Evolutionary conservation across 2,329 filamentous ascomycete species (phyloP), one percentile per base, ranked within the genome.

Genomic region (Diaporthe eres): DNA sequence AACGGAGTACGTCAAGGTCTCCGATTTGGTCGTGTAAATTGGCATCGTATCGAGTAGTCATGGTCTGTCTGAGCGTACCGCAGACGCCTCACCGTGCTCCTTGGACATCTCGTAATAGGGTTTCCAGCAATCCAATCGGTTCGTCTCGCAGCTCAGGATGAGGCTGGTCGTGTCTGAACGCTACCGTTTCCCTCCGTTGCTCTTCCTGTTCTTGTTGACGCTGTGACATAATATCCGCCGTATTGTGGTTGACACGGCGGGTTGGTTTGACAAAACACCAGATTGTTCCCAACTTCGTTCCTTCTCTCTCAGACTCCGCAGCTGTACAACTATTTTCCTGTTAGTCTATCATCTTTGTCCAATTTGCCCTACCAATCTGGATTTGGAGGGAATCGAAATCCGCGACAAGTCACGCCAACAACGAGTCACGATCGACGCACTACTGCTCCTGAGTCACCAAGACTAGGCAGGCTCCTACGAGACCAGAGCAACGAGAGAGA

Each of bases 21-120:
- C 65, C 57, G 71, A 72, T 72, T 72, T 72, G 71, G 71, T 53
- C 44, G 34, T 63, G 71, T 39, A 72, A 63, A 63, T 53, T 70
- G 65, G 65, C 47, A 70, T 70, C 22, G 65, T 55, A 70, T 70
- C 65, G 65, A 70, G 65, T 70, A 55, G 65, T 70, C 65, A 70
- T 42, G 17, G 47, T 13, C 31, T 13, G 65, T 70, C 65, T 70
- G 65, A 70, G 65, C 65, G 65, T 25, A 34, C 25, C 17, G 65
- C 49, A 55, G 39, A 31, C 10, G 13, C 7, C 49, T 70, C 65
- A 70, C 31, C 31, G 47, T 55, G 47, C 65, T 42, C n/a, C 65
- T 55, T 28, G 47, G 47, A 70, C 49, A 19, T 55, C 19, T 53
- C 65, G 65, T 70, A 70, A 70, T 70, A 70, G 65, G 49, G 65